Conservation (phyloP, 331 rosid species). For the Malus hybrid region DNA sequence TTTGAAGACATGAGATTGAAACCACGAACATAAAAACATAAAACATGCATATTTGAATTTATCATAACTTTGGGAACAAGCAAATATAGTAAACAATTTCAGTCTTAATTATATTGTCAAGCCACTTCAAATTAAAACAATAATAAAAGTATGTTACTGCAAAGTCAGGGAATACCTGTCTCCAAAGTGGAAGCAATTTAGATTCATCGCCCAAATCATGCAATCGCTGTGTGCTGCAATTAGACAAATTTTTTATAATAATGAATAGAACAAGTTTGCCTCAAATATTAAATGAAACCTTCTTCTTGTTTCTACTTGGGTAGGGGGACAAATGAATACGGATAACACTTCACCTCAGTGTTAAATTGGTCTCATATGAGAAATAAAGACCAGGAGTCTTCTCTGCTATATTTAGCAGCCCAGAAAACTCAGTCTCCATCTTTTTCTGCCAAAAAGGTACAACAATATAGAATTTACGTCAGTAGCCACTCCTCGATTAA, state of each 20-base stretch:
- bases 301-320: background rate
- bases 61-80: background rate
- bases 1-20: slow-evolving; percentile 17
- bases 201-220: slow-evolving; percentile 79
- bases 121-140: background rate
- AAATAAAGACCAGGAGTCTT: slow-evolving; percentile 79
- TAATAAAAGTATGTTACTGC: background rate
- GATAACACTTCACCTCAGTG: slow-evolving; percentile 68
- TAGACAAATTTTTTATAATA: background rate
- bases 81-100: background rate
- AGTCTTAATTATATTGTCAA: background rate
- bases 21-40: slow-evolving; percentile 22
- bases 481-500: slow-evolving; percentile 13
- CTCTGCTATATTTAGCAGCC: slow-evolving; percentile 71
- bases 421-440: slow-evolving; percentile 73
- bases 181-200: slow-evolving; percentile 91
- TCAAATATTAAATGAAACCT: background rate
- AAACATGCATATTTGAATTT: slow-evolving; percentile 1
- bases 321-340: background rate
- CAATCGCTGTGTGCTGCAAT: slow-evolving; percentile 65
- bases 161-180: slow-evolving; percentile 52
- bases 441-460: slow-evolving; percentile 58
- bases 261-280: background rate
- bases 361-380: slow-evolving; percentile 83
- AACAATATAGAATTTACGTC: slow-evolving; percentile 21